These are phyloP conservation scores for Nitzschia sp. DNA, from an alignment of 108 stramenopile species.

Conservation along the genomic window DNA sequence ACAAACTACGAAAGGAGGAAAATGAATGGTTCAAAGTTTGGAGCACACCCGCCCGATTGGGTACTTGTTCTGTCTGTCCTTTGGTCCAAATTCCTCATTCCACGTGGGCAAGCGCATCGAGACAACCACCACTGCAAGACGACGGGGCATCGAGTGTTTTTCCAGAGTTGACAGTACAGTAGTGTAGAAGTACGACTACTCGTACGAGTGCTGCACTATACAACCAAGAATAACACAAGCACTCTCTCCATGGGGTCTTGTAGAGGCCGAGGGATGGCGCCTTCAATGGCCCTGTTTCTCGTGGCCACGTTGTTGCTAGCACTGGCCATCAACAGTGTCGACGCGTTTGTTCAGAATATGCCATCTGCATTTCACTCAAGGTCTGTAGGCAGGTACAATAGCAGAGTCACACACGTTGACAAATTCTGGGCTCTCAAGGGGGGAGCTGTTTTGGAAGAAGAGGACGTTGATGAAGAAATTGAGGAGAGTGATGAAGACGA, in stretches of 20 bases:
- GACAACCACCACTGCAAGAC: no score
- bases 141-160: no score
- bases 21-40: conserved; percentile 41
- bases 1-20: conserved; percentile 18
- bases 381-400: not conserved
- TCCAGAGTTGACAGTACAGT: no score
- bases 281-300: no score
- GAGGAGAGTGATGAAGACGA: conserved; percentile 42
- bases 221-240: no score
- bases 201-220: no score
- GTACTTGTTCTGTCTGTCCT: no score
- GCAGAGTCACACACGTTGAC: not conserved
- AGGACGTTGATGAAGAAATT: conserved; percentile 32
- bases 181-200: no score
- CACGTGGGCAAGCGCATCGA: no score
- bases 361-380: not conserved
- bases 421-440: not conserved
- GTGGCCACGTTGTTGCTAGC: not conserved
- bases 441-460: conserved; percentile 6
- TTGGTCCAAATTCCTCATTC: no score
- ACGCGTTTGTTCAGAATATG: not conserved
- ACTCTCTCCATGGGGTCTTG: no score
- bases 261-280: no score
- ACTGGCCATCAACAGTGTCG: not conserved
- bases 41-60: not conserved